These are phyloP conservation scores for Pelargonium australe DNA, from an alignment of 441 rosid species.

Conservation along the genomic window DNA sequence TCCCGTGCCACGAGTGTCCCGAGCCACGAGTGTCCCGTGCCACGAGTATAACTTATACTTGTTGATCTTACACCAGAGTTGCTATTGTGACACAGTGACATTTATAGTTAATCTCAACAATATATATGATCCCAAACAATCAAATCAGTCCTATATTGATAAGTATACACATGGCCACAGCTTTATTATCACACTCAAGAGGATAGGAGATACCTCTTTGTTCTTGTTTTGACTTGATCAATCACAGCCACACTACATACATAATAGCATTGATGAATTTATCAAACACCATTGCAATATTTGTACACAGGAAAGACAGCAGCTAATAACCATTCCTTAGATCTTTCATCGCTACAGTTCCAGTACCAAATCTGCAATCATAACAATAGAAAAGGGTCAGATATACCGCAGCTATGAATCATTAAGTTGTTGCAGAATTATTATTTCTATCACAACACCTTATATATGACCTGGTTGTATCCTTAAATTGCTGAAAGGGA, in stretches of 20 bases:
- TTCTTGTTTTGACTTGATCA: background rate
- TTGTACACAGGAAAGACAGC: constrained; percentile 18
- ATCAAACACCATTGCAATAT: constrained; percentile 25
- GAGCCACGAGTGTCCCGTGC: too few relatives aligned
- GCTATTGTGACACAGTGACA: too few relatives aligned
- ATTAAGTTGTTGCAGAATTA: background rate
- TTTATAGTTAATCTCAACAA: too few relatives aligned
- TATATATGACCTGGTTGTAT: background rate
- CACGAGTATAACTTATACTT: too few relatives aligned
- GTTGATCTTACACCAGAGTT: background rate
- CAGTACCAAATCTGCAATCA: constrained; percentile 72
- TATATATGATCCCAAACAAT: background rate
- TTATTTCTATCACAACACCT: too few relatives aligned
- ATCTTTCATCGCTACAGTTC: constrained; percentile 53
- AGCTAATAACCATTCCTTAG: constrained; percentile 20
- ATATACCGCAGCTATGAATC: constrained; percentile 4
- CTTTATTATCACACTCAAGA: background rate
- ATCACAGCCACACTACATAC: background rate
- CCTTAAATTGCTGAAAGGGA: background rate
- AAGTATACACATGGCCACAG: background rate
- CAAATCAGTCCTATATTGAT: background rate
- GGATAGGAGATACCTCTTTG: background rate
- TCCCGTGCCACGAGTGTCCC: too few relatives aligned
- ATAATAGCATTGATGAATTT: background rate
- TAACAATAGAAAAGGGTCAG: constrained; percentile 30